Base-by-base conservation (phyloP, 257 asterid genomes). In the Ehretia macrophylla region DNA sequence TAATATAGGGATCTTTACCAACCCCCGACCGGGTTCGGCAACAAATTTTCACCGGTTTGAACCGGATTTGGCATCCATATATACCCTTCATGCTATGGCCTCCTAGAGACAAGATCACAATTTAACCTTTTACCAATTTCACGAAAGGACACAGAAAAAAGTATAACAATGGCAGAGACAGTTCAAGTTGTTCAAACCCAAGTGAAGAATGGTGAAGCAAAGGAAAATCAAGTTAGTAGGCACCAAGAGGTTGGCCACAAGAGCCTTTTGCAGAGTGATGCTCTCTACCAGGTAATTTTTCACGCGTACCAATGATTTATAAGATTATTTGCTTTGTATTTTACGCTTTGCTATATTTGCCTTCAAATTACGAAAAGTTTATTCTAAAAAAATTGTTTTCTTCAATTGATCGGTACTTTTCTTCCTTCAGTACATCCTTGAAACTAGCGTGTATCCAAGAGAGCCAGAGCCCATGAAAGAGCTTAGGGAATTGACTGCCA, bases 401-500 rank as follows among this genome's bases (percentile, higher is more conserved):
- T 42, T 14, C 12, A 42, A 42, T 42, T 42, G 16, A 42, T 42
- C 8, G 47, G 16, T 27, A 42, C 3, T 10, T 10, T 0, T 13
- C 4, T 14, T 21, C 10, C 57, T 48, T 47, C 79, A 88, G 96
- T 87, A 87, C 48, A 87, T 90, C 72, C 85, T 90, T 8, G 96
- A 90, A 66, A 90, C 97, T 5, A 90, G 96, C 39, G 97, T 90
- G 21, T 87, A 87, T 39, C 97, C 97, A 6, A 83, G 75, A 51
- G 97, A 90, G 76, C 97, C 88, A 8, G 95, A 76, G 71, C n/a
- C 86, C 65, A 84, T 87, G 97, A 90, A 90, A 60, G 93, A 90
- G 77, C 93, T 90, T 18, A 73, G 96, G 51, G 96, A 87, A 72
- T 55, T 90, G 8, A 90, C 97, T 19, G 96, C 97, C 53, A 87